phyloP scores from a whole-genome alignment of 1,139 yeast genomes.

The Hyphopichia pseudoburtonii region DNA sequence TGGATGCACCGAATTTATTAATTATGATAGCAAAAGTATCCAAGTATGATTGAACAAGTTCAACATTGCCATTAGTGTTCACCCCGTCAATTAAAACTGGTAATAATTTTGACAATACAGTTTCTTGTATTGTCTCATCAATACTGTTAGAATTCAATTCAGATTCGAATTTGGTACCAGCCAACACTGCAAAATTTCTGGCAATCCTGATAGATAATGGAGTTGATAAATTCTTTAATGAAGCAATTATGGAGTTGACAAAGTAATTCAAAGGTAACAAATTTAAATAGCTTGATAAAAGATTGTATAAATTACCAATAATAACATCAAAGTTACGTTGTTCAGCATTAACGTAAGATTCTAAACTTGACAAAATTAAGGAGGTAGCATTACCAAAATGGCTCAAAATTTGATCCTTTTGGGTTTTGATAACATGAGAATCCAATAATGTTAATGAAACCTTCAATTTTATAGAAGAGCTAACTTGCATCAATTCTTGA shows the following conservation, averaged over 20 bases:
- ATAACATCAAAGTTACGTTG: constrained; percentile 15
- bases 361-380: constrained; percentile 38
- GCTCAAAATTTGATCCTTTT: constrained; percentile 31
- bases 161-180: constrained; percentile 67
- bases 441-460: constrained; percentile 59
- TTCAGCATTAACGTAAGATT: constrained; percentile 22
- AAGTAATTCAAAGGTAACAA: constrained; percentile 75
- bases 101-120: constrained; percentile 45
- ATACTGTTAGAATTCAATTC: constrained; percentile 46
- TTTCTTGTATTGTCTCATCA: constrained; percentile 41
- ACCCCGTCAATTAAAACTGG: constrained; percentile 51
- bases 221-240: constrained; percentile 46
- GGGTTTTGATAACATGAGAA: constrained; percentile 27
- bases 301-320: constrained; percentile 32
- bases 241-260: constrained; percentile 60
- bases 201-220: constrained; percentile 39
- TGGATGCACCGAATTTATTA: constrained; percentile 55
- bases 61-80: constrained; percentile 36
- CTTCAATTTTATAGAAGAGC: constrained; percentile 51
- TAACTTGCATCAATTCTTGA: constrained; percentile 40
- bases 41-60: constrained; percentile 65
- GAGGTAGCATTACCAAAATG: constrained; percentile 46
- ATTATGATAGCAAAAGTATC: constrained; percentile 67
- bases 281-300: constrained; percentile 63
- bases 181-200: constrained; percentile 56